Evolutionary conservation across 768 basidiomycete genomes (phyloP).

Genomic region (Tylopilus sp.): DNA sequence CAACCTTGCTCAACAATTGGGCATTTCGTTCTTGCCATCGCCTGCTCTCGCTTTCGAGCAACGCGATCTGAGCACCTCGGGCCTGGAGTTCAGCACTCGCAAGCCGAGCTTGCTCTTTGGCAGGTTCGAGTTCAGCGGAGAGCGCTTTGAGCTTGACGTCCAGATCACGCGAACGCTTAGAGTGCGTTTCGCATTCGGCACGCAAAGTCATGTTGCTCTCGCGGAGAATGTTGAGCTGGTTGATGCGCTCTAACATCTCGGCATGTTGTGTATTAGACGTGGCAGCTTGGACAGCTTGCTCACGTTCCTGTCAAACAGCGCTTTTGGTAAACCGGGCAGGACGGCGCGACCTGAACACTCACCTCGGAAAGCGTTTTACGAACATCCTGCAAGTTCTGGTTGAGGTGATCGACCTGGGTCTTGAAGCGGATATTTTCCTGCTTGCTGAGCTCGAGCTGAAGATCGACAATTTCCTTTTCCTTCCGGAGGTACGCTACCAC

Average conservation of each 20-base stretch:
- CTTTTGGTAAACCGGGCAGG: conserved; percentile 1
- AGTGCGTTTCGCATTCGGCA: conserved; percentile 67
- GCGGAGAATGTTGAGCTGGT: conserved; percentile 78
- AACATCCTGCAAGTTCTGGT: conserved; percentile 66
- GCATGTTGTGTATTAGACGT: conserved; percentile 76
- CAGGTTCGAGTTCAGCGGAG: conserved; percentile 65
- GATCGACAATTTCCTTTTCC: conserved; percentile 90
- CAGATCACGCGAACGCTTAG: conserved; percentile 64
- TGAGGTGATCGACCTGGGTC: conserved; percentile 70
- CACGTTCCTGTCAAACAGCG: conserved; percentile 59
- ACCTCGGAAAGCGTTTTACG: conserved; percentile 71
- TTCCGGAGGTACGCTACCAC: conserved; percentile 81
- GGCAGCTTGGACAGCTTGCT: conserved; percentile 66
- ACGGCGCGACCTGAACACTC: conserved; percentile 7
- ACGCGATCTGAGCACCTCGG: conserved; percentile 58
- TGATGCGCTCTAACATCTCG: conserved; percentile 82
- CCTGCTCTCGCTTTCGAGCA: conserved; percentile 72
- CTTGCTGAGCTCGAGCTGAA: conserved; percentile 78
- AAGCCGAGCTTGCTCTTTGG: conserved; percentile 64
- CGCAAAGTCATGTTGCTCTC: conserved; percentile 88
- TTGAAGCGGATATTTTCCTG: conserved; percentile 74
- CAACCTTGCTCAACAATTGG: conserved; percentile 76
- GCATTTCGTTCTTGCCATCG: conserved; percentile 84
- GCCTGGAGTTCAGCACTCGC: conserved; percentile 75
- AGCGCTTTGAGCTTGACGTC: conserved; percentile 59